Conservation (phyloP, 768 basidiomycete genomes). For the Rubroboletus satanas region DNA sequence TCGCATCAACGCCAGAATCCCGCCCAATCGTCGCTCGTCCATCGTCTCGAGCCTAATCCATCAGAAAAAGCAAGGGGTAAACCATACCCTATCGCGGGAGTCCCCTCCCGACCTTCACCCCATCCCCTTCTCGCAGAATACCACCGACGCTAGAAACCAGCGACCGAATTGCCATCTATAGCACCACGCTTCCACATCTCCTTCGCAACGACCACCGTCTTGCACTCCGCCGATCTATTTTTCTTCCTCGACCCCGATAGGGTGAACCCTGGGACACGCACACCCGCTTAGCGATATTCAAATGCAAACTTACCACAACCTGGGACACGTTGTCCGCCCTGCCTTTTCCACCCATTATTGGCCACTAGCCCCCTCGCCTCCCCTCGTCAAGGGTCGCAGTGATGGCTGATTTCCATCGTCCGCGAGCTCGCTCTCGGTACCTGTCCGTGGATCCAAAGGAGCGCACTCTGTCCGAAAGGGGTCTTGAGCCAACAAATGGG, state of each 20-base stretch:
- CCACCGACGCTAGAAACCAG: neutral
- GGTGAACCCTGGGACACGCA: neutral
- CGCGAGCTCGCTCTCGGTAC: neutral
- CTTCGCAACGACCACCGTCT: neutral
- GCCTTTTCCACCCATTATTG: neutral
- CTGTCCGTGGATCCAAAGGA: neutral
- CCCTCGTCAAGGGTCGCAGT: conserved; percentile 4
- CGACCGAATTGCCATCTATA: neutral
- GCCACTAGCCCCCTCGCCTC: neutral
- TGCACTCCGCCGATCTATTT: conserved; percentile 8
- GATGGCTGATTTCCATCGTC: neutral
- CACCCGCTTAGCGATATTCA: conserved; percentile 3
- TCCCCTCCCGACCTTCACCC: neutral
- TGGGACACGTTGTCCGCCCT: conserved; percentile 12
- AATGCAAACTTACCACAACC: conserved; percentile 6
- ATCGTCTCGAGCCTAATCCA: neutral
- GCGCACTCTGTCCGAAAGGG: conserved; percentile 11
- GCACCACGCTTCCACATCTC: neutral
- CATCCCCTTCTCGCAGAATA: neutral
- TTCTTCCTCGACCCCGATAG: neutral
- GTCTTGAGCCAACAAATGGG: neutral
- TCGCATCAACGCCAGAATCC: neutral
- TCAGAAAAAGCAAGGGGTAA: neutral
- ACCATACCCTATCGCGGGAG: neutral
- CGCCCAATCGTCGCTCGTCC: neutral